Evolutionary conservation across 306 rosid species (phyloP).

Genomic region (Begonia fuchsioides): DNA sequence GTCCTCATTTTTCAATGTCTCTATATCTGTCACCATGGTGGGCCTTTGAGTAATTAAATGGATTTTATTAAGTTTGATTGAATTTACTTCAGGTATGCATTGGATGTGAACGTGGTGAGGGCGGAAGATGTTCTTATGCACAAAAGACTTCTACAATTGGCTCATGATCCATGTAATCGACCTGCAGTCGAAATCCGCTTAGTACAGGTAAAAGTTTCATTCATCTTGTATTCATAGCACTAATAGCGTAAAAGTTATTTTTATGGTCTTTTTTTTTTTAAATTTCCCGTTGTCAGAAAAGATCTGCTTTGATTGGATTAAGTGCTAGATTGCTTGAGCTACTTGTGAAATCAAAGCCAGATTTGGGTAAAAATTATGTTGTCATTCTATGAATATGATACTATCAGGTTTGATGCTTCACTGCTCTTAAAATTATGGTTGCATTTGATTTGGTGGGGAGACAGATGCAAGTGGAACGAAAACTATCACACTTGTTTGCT

Average conservation of each 20-base stretch:
- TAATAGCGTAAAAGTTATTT: not conserved
- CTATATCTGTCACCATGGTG: not conserved
- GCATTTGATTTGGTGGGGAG: no score
- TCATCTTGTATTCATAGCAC: not conserved
- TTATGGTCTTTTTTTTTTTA: not conserved
- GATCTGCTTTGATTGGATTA: no score
- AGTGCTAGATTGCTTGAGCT: no score
- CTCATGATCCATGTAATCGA: constrained; percentile 71
- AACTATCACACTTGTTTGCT: no score
- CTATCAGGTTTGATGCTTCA: no score
- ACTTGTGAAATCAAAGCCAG: no score
- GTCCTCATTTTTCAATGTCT: not conserved
- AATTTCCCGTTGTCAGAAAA: not conserved
- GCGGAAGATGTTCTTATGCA: constrained; percentile 95
- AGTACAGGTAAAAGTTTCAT: constrained; percentile 48
- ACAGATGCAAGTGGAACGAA: no score
- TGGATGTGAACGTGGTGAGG: constrained; percentile 95
- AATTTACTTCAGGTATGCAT: constrained; percentile 55
- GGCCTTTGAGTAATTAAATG: constrained; percentile 13
- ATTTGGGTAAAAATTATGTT: no score
- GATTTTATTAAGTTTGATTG: not conserved
- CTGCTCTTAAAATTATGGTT: no score
- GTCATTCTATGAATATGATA: no score
- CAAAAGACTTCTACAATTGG: constrained; percentile 69
- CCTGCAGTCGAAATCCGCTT: constrained; percentile 95